Percentiles rank a stretch among this genome's conserved stretches.
Conservation (phyloP, 768 basidiomycete genomes). For the Auricularia sp. region DNA sequence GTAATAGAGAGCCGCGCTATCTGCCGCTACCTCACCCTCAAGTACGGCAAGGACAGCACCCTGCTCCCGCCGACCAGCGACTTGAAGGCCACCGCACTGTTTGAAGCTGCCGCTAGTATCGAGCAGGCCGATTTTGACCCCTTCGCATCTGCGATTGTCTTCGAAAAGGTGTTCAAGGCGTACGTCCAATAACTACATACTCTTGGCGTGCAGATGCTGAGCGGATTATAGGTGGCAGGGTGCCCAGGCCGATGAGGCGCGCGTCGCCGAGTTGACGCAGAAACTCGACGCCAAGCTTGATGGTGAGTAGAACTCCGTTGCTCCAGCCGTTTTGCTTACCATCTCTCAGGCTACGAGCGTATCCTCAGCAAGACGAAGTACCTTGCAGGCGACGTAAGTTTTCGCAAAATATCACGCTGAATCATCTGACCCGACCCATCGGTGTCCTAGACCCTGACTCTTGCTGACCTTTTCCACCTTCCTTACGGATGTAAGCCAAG, state of each 20-base stretch:
- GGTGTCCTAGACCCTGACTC: conserved; percentile 9
- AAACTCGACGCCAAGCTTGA: conserved; percentile 33
- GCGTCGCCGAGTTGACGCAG: conserved; percentile 8
- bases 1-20: conserved; percentile 47
- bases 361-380: conserved; percentile 50
- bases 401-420: background rate
- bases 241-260: background rate
- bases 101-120: conserved; percentile 41
- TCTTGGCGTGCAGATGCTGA: background rate
- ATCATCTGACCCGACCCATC: background rate
- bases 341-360: conserved; percentile 32
- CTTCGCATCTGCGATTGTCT: conserved; percentile 29
- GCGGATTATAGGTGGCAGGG: background rate
- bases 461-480: conserved; percentile 27
- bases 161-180: conserved; percentile 44
- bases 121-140: conserved; percentile 48
- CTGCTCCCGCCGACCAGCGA: conserved; percentile 37
- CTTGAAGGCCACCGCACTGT: conserved; percentile 29
- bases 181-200: background rate
- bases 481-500: conserved; percentile 29
- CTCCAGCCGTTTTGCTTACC: background rate
- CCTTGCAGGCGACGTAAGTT: conserved; percentile 31
- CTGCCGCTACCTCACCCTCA: conserved; percentile 44
- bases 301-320: conserved; percentile 9
- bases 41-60: conserved; percentile 36